phyloP scores from a whole-genome alignment of 441 rosid genomes.

The Isatis lusitanica region DNA sequence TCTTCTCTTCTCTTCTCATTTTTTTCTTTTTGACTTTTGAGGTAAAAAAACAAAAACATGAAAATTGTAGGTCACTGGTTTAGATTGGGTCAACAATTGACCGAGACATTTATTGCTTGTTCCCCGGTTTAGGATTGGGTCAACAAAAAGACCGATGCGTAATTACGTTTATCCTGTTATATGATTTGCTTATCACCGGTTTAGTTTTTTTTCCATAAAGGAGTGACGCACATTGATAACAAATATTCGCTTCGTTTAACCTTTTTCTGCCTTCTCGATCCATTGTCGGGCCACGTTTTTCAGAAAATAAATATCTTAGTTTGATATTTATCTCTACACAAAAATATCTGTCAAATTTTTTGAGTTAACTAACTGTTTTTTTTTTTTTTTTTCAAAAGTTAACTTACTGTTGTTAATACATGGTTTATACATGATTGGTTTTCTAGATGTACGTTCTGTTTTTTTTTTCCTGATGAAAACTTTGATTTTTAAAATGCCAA shows the following conservation, averaged over 20 bases:
- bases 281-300: slow-evolving; percentile 5
- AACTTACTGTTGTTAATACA: too few relatives aligned
- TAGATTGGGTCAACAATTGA: slow-evolving; percentile 26
- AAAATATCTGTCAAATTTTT: not conserved
- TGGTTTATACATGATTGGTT: not conserved
- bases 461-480: too few relatives aligned
- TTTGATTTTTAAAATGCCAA: not conserved
- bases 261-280: slow-evolving; percentile 26
- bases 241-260: slow-evolving; percentile 2
- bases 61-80: slow-evolving; percentile 21
- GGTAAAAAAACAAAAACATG: not conserved
- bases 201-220: not conserved
- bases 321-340: not conserved
- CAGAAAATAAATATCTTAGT: not conserved
- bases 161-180: not conserved
- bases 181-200: slow-evolving; percentile 21
- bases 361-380: not conserved
- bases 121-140: slow-evolving; percentile 25
- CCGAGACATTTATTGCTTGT: not conserved
- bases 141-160: slow-evolving; percentile 19
- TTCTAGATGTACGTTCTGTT: not conserved
- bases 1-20: not conserved
- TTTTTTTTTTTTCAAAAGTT: too few relatives aligned
- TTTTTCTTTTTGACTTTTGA: not conserved
- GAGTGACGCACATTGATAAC: slow-evolving; percentile 19